A percentile compares a stretch with the other conserved stretches of the same genome.
These are phyloP conservation scores for Bondarzewia mesenterica DNA, from an alignment of 1,284 basidiomycete genomes.

Conservation along the genomic window DNA sequence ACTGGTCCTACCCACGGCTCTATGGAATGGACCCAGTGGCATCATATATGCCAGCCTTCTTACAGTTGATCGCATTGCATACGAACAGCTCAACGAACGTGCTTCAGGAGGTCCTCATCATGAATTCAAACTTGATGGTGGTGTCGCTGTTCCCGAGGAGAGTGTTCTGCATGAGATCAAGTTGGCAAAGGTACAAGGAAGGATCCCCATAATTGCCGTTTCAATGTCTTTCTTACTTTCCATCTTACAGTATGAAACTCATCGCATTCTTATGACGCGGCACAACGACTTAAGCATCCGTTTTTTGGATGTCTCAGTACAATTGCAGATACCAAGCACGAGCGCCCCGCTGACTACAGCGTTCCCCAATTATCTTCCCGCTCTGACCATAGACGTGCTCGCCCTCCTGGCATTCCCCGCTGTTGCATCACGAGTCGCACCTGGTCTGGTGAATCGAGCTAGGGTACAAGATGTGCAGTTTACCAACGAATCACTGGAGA, in stretches of 20 bases:
- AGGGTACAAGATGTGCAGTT: slow-evolving; percentile 50
- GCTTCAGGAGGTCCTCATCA: slow-evolving; percentile 12
- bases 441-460: slow-evolving; percentile 24
- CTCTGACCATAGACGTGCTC: slow-evolving; percentile 55
- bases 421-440: slow-evolving; percentile 26
- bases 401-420: slow-evolving; percentile 39
- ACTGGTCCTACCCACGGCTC: slow-evolving; percentile 29
- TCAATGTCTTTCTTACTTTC: no score
- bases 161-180: slow-evolving; percentile 36
- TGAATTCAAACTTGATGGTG: slow-evolving; percentile 27
- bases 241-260: slow-evolving; percentile 61
- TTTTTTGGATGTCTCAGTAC: slow-evolving; percentile 64
- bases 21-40: slow-evolving; percentile 33
- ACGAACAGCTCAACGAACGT: slow-evolving; percentile 25
- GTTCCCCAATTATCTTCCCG: slow-evolving; percentile 54
- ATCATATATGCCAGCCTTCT: slow-evolving; percentile 34
- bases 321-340: slow-evolving; percentile 46
- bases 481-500: slow-evolving; percentile 61
- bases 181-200: slow-evolving; percentile 36
- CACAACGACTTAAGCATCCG: slow-evolving; percentile 60
- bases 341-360: slow-evolving; percentile 39
- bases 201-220: not conserved
- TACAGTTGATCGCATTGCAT: slow-evolving; percentile 35
- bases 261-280: slow-evolving; percentile 59
- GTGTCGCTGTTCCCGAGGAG: slow-evolving; percentile 40